These are phyloP conservation scores for Chlorella sp. DNA, from an alignment of 139 green algal species.

Conservation along the genomic window DNA sequence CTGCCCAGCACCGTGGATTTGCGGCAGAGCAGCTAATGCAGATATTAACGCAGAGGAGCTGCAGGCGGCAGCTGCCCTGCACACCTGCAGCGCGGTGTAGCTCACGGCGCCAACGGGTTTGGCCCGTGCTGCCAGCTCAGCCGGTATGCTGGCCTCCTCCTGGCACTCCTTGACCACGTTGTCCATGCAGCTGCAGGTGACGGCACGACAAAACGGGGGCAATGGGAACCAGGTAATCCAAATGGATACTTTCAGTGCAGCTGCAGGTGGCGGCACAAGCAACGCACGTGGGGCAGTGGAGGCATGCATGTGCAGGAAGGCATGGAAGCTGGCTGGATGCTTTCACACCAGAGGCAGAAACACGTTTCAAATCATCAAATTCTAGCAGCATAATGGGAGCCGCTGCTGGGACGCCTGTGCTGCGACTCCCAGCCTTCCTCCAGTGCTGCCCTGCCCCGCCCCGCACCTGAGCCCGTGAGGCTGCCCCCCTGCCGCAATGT, in stretches of 20 bases:
- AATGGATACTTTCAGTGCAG: too few relatives aligned
- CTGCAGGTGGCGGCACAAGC: too few relatives aligned
- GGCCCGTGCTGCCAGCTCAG: slow-evolving; percentile 65
- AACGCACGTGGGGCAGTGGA: too few relatives aligned
- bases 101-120: slow-evolving; percentile 59
- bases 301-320: too few relatives aligned
- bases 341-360: too few relatives aligned
- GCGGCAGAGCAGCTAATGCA: too few relatives aligned
- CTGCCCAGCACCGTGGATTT: neutral
- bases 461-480: slow-evolving; percentile 43
- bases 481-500: slow-evolving; percentile 94
- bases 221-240: too few relatives aligned
- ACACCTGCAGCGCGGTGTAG: slow-evolving; percentile 51
- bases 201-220: neutral
- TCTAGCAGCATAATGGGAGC: too few relatives aligned
- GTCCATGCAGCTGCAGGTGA: slow-evolving; percentile 53
- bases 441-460: neutral
- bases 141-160: slow-evolving; percentile 93
- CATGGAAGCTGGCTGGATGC: too few relatives aligned
- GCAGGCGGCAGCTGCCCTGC: neutral
- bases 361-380: too few relatives aligned
- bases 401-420: too few relatives aligned
- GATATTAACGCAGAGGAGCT: neutral
- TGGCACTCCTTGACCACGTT: slow-evolving; percentile 96
- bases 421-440: too few relatives aligned